These are phyloP conservation scores for Suillus sp. DNA, from an alignment of 768 basidiomycete genomes.

Conservation along the genomic window DNA sequence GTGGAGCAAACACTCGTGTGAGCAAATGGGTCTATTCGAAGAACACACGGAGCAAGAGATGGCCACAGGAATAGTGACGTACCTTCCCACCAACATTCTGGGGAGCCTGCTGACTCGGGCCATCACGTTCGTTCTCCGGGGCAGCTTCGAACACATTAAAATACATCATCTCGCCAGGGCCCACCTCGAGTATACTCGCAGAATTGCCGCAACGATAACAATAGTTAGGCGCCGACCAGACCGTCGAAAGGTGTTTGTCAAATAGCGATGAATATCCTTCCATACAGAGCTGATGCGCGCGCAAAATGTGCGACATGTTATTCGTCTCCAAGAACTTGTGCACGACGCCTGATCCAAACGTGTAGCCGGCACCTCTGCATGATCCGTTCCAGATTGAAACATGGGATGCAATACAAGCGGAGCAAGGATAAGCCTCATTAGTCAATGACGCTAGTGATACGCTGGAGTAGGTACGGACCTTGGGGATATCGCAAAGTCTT, in stretches of 20 bases:
- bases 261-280: constrained; percentile 99
- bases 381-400: constrained; percentile 15
- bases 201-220: constrained; percentile 98
- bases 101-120: constrained; percentile 75
- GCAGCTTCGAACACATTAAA: constrained; percentile 99
- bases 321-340: constrained; percentile 97
- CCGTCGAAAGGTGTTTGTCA: constrained; percentile 92
- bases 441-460: constrained; percentile 14
- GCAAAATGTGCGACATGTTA: constrained; percentile 94
- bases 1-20: constrained; percentile 12
- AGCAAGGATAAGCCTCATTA: constrained; percentile 15
- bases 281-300: constrained; percentile 99
- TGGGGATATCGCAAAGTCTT: constrained; percentile 98
- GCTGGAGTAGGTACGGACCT: constrained; percentile 54
- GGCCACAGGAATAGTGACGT: constrained; percentile 16
- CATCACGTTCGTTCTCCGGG: constrained; percentile 95
- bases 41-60: neutral
- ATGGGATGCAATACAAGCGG: constrained; percentile 17
- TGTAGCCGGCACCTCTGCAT: constrained; percentile 92
- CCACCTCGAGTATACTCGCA: constrained; percentile 94
- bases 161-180: constrained; percentile 82
- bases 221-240: constrained; percentile 99
- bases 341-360: constrained; percentile 97
- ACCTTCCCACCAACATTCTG: constrained; percentile 78
- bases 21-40: constrained; percentile 3